Conservation (phyloP, 2,329 filamentous ascomycete species). For the Microcyclospora pomicola region DNA sequence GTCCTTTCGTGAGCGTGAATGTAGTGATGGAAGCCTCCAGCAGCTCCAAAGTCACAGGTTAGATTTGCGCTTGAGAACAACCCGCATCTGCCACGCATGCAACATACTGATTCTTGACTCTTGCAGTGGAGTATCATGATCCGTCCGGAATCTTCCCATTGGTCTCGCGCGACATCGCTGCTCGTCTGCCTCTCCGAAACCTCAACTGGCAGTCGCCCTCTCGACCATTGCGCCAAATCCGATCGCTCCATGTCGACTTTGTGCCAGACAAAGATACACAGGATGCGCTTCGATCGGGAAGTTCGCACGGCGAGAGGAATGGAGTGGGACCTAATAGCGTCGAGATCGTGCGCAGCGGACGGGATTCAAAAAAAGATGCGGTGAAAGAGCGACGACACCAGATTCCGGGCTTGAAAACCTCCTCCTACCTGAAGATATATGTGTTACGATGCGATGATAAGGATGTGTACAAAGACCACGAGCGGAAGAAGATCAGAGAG, state of each 20-base stretch:
- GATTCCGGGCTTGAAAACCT: slow-evolving; percentile 83
- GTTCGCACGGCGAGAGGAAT: slow-evolving; percentile 9
- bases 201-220: slow-evolving; percentile 95
- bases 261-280: slow-evolving; percentile 36
- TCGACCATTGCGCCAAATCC: slow-evolving; percentile 82
- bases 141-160: slow-evolving; percentile 78
- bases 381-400: slow-evolving; percentile 63
- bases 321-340: slow-evolving; percentile 21
- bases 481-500: slow-evolving; percentile 66
- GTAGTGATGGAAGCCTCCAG: slow-evolving; percentile 21
- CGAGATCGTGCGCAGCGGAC: slow-evolving; percentile 29
- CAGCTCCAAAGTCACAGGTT: slow-evolving; percentile 40
- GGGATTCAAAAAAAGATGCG: slow-evolving; percentile 14
- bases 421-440: slow-evolving; percentile 84
- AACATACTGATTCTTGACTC: background rate
- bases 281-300: slow-evolving; percentile 10
- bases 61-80: slow-evolving; percentile 1
- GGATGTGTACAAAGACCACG: slow-evolving; percentile 74
- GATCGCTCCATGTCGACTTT: slow-evolving; percentile 80
- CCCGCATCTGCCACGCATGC: slow-evolving; percentile 1
- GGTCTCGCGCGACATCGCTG: slow-evolving; percentile 60
- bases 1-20: slow-evolving; percentile 7
- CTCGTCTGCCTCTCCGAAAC: slow-evolving; percentile 73
- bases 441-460: slow-evolving; percentile 90
- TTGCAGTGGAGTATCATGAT: slow-evolving; percentile 84